Evolutionary conservation across 2,329 filamentous ascomycete species (phyloP), one percentile per base, ranked within the genome.

Genomic region (Fusarium incarnatum): DNA sequence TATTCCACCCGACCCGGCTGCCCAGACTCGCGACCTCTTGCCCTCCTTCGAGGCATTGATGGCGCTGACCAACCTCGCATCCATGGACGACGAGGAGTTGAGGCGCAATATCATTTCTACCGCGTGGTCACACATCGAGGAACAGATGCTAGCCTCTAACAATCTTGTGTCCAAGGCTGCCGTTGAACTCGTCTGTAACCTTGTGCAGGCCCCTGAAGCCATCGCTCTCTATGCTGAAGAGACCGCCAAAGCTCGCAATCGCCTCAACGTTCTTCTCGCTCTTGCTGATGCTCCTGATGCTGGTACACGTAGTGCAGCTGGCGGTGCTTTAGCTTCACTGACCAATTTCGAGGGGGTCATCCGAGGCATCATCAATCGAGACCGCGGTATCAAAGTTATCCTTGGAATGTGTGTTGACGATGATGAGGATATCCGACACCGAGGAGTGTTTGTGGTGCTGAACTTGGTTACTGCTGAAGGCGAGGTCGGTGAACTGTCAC

Each of bases 21-120:
- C 85, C 4, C 88, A 90, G 47, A 88, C 88, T 3, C 88, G 91
- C 54, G 92, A 97, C 78, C 87, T 98, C 16, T 86, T 99, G 1
- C 94, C 96, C 0, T 90, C 92, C 0, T 99, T 98, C 73, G 96
- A 99, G 80, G 87, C 92, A 1, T 86, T 99, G 11, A 91, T 98
- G 79, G 95, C 96, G 0, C 87, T 99, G 37, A 98, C 96, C 1
- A 99, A 99, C 74, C 87, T 99, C 10, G 96, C 95, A 0, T 97
- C 93, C 0, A 88, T 91, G 15, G 91, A 94, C 56, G 87, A 91
- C 64, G 85, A 89, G 34, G 87, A 89, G 8, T 86, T 88, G 8
- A 87, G 91, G 46, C 84, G 87, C 37, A 84, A 86, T 18, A 94
- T 97, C 52, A 89, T 97, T 37, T 89, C 92, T 12, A 83, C 87